Conservation (phyloP, 202 grass and related monocot genomes). For the Setaria viridis region DNA sequence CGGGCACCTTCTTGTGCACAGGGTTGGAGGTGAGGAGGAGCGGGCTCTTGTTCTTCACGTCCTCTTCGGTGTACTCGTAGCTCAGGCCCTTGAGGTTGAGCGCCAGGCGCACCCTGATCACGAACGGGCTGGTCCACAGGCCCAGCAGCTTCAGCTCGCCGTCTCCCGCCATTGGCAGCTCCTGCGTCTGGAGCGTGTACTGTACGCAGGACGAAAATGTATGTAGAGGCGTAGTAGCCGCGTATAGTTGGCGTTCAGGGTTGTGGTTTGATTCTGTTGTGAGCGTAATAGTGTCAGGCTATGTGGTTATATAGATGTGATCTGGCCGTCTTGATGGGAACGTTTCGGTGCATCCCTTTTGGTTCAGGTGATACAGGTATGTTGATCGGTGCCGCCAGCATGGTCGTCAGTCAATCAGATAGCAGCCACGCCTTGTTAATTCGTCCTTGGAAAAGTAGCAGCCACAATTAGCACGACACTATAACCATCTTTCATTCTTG, state of each 20-base stretch:
- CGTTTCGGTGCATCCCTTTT: not conserved
- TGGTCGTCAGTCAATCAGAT: not conserved
- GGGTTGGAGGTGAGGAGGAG: slow-evolving; percentile 68
- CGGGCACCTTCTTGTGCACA: slow-evolving; percentile 56
- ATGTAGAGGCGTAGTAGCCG: not conserved
- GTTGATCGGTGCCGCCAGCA: not conserved
- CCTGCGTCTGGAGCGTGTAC: not conserved
- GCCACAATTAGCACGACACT: not conserved
- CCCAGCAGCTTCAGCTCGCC: slow-evolving; percentile 66
- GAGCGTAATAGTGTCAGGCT: not conserved
- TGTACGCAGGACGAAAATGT: not conserved
- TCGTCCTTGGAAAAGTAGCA: not conserved
- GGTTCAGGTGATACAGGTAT: too few relatives aligned
- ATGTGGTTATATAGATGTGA: not conserved
- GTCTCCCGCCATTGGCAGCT: slow-evolving; percentile 42
- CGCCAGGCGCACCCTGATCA: slow-evolving; percentile 39
- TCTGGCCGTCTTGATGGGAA: not conserved
- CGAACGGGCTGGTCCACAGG: slow-evolving; percentile 49
- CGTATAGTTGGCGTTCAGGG: not conserved
- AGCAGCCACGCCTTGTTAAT: not conserved
- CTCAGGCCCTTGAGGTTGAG: slow-evolving; percentile 58
- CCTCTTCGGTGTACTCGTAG: slow-evolving; percentile 60
- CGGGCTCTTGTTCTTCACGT: slow-evolving; percentile 59
- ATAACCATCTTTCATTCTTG: not conserved
- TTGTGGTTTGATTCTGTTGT: not conserved